Base-by-base conservation (phyloP, 306 rosid genomes). In the Sindora glabra region DNA sequence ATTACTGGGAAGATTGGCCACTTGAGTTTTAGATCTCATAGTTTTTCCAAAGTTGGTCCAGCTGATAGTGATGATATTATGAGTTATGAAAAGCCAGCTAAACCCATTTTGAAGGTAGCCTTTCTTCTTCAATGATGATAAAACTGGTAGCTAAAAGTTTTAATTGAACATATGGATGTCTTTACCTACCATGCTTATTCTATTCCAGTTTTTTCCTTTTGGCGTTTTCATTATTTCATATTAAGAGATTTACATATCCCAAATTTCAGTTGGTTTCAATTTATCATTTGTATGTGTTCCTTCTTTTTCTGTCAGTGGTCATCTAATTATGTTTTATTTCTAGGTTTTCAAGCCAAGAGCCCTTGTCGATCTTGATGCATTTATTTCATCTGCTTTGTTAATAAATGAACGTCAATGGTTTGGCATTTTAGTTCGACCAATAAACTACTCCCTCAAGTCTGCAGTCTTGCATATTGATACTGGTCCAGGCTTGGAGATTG, bases 51-150 rank as follows among this genome's bases (percentile, higher is more conserved):
- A 79, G 84, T 81, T 48, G 99, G 94, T 56, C 99, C 99, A 74
- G 90, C 83, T 48, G 99, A 89, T 72, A 80, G 58, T 41, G 90
- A 84, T 62, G 99, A 94, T 83, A 85, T 94, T 74, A 86, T 89
- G 95, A 94, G 94, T 67, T 89, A 89, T 74, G 99, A 94, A 81
- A 94, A 89, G 73, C 96, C 99, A 50, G 84, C 94, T 46, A 84
- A 81, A 70, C 95, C 97, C 46, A 84, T 94, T 73, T 71, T 94
- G 78, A 94, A 94, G 97, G 99, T 94, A 77, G 49, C 23, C 33
- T 76, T 65, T 48, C 56, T 56, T 56, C 64, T 64, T 52, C 49
- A 47, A 36, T 8, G 52, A 56, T 65, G 64, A 47, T 37, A 64
- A 60, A 48, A 63, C 41, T 36, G 60, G 29, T 59, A 38, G 24